phyloP scores from a whole-genome alignment of 176 grass and related monocot species.

The Zoysia japonica region DNA sequence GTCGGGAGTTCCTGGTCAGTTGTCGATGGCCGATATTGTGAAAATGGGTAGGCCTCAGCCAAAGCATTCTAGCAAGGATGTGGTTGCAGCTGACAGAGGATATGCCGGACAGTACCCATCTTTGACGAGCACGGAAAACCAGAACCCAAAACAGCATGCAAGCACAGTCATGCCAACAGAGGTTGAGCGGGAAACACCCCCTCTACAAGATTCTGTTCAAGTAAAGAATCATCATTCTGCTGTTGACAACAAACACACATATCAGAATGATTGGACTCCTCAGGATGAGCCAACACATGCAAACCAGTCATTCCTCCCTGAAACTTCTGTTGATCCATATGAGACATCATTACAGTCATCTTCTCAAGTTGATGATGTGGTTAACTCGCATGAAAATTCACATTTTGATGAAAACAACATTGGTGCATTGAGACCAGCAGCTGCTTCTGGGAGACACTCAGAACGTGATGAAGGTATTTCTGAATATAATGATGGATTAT shows the following conservation, averaged over 20 bases:
- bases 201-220: constrained; percentile 50
- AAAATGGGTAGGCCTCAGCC: constrained; percentile 79
- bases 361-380: constrained; percentile 39
- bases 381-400: constrained; percentile 50
- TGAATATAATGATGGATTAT: constrained; percentile 58
- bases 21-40: constrained; percentile 96
- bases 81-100: constrained; percentile 55
- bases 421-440: constrained; percentile 33
- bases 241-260: constrained; percentile 47
- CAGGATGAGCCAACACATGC: constrained; percentile 52
- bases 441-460: constrained; percentile 53
- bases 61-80: constrained; percentile 51
- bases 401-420: constrained; percentile 48
- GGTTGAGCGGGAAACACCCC: constrained; percentile 47
- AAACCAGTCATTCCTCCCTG: constrained; percentile 40
- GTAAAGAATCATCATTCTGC: constrained; percentile 45
- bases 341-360: constrained; percentile 51
- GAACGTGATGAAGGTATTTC: constrained; percentile 57
- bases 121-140: constrained; percentile 47
- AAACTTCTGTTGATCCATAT: constrained; percentile 52
- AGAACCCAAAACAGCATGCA: constrained; percentile 52
- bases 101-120: constrained; percentile 69
- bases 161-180: constrained; percentile 46
- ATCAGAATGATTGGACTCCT: constrained; percentile 64
- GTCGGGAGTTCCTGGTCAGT: constrained; percentile 72